Conservation (phyloP, 345 rosid genomes). For the Hibiscus trionum region DNA sequence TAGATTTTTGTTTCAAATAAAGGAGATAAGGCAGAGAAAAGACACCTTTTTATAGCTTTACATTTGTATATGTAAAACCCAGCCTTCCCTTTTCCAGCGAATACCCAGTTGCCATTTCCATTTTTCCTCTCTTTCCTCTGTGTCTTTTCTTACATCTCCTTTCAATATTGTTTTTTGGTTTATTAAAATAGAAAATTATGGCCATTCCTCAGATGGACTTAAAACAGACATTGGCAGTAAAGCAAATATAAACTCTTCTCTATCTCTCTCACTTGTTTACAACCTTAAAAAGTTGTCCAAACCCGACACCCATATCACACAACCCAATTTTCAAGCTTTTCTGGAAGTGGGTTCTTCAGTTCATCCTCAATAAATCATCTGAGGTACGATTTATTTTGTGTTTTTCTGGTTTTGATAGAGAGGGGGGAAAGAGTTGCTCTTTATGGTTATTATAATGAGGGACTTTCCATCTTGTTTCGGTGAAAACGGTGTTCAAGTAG, state of each 20-base stretch:
- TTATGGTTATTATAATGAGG: conserved; percentile 40
- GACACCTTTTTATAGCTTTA: background rate
- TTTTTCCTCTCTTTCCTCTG: background rate
- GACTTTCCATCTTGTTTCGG: conserved; percentile 98
- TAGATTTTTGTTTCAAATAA: background rate
- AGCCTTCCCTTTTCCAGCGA: conserved; percentile 30
- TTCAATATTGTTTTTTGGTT: background rate
- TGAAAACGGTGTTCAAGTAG: conserved; percentile 91
- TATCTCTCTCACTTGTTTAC: conserved; percentile 1
- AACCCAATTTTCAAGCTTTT: conserved; percentile 23
- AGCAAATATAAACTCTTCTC: conserved; percentile 22
- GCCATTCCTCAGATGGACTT: background rate
- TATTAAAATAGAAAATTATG: background rate
- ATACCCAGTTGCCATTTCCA: conserved; percentile 19
- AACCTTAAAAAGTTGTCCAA: conserved; percentile 2
- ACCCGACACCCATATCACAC: conserved; percentile 21
- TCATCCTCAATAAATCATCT: conserved; percentile 10
- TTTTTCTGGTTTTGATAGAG: background rate
- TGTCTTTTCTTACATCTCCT: background rate
- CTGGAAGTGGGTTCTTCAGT: conserved; percentile 27
- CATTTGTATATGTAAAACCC: conserved; percentile 6
- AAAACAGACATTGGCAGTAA: conserved; percentile 13
- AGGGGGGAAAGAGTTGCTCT: background rate
- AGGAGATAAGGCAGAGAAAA: background rate
- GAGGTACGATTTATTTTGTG: conserved; percentile 19